Base-by-base conservation (phyloP, 2,329 filamentous ascomycete species). In the Scedosporium minutisporum region DNA sequence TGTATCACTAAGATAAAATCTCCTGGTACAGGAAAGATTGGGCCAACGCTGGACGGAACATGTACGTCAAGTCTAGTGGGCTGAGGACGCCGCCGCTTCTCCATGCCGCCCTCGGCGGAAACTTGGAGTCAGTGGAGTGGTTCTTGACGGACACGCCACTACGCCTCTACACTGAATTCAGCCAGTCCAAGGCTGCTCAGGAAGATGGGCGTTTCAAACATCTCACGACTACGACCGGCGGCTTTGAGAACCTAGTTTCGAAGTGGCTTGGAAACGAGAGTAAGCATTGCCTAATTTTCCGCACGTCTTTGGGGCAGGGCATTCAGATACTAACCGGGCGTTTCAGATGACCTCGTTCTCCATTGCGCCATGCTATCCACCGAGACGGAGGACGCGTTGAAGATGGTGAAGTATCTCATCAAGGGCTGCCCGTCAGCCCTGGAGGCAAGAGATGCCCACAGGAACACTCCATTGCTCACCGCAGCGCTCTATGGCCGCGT, bases 91-190 rank as follows among this genome's bases (percentile, higher is more conserved):
- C 87, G 2, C 89, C 87, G 3, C 74, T 90, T 7, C 78, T 90
- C 1, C 74, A 80, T 64, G 85, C 87, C 55, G 86, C 83, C 12
- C 68, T 75, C 7, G 67, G 68, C 1, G 84, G 85, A 3, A 87
- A 78, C 21, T 71, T 93, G n/a, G 82, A 87, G 46, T 81, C 82
- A 18, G 83, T 91, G 0, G 86, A 95, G 69, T 96, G 89, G 84
- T 90, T 93, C 71, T 73, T 91, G 62, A 86, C 88, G 63, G 88
- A 90, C 65, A 82, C 84, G 0, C 89, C 91, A 0, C 74, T 84
- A 66, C 80, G 85, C 29, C 78, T 83, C 62, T 95, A 95, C 69
- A 73, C 80, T 27, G 84, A 90, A 57, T 95, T 92, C 69, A 80
- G 77, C 46, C 76, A 77, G 65, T 82, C 86, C 0, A 82, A 85